Evolutionary conservation across 768 basidiomycete genomes (phyloP).

Genomic region (Coprinellus aureogranulatus): DNA sequence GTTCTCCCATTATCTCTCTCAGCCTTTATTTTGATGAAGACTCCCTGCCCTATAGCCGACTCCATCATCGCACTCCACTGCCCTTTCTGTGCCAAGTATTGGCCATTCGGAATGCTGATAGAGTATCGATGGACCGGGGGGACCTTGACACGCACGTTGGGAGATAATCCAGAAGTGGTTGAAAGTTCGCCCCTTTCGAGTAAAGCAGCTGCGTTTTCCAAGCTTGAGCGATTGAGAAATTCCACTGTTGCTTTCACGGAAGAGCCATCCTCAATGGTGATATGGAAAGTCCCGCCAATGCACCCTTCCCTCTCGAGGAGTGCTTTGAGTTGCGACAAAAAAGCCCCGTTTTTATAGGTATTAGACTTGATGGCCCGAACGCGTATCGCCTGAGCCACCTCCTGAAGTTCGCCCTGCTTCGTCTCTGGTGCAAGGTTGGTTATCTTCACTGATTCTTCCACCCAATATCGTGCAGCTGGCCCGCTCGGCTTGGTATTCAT

Average conservation of each 20-base stretch:
- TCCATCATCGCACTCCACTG: constrained; percentile 47
- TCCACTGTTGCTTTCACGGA: constrained; percentile 33
- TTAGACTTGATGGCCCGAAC: constrained; percentile 4
- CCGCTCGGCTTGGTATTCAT: constrained; percentile 40
- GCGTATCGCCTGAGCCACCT: background rate
- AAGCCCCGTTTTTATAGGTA: constrained; percentile 1
- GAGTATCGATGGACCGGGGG: constrained; percentile 52
- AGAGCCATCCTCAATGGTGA: background rate
- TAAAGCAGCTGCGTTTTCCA: constrained; percentile 36
- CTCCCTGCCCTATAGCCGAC: constrained; percentile 27
- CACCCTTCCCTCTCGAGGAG: background rate
- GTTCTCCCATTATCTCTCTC: constrained; percentile 20
- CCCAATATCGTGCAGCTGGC: constrained; percentile 2
- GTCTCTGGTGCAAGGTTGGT: constrained; percentile 2
- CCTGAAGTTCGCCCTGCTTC: background rate
- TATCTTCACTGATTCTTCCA: background rate
- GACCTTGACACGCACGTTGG: constrained; percentile 37
- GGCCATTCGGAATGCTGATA: constrained; percentile 44
- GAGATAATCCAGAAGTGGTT: constrained; percentile 24
- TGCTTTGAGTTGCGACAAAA: background rate
- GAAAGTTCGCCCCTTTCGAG: constrained; percentile 26
- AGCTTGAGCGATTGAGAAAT: constrained; percentile 50
- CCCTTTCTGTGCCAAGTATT: constrained; percentile 48
- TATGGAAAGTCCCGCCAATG: constrained; percentile 3
- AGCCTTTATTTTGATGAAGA: constrained; percentile 29